Conservation (phyloP, 2,329 filamentous ascomycete species). For the Fusarium marasasianum region DNA sequence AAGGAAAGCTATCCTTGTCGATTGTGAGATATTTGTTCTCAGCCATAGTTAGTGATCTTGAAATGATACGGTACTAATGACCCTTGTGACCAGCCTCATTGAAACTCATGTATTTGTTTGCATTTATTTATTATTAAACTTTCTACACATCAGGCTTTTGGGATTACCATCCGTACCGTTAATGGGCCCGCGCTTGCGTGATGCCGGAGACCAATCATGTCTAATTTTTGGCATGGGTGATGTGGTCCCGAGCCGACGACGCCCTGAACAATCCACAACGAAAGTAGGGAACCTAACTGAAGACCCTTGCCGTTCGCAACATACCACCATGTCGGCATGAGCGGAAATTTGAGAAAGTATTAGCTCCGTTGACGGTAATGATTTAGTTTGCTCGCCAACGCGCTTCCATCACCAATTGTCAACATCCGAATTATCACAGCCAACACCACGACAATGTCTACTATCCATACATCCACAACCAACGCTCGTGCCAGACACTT, state of each 20-base stretch:
- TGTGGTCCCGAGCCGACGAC: background rate
- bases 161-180: rapidly evolving
- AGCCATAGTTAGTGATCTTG: background rate
- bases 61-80: background rate
- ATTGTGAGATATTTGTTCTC: background rate
- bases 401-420: background rate
- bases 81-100: background rate
- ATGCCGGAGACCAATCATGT: background rate
- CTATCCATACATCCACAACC: background rate
- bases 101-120: rapidly evolving
- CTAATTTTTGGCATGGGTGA: background rate
- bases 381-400: background rate
- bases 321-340: background rate
- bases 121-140: background rate
- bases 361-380: rapidly evolving
- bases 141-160: too few relatives aligned
- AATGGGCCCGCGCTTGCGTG: background rate
- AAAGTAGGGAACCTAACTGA: background rate
- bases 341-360: too few relatives aligned
- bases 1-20: slow-evolving; percentile 2
- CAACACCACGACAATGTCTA: background rate
- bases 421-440: background rate
- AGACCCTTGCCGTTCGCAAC: background rate
- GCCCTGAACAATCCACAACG: background rate
- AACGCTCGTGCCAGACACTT: too few relatives aligned